A percentile compares a stretch with the other conserved stretches of the same genome.
Conservation (phyloP, 257 asterid species). For the Solanum ossicruentum region DNA sequence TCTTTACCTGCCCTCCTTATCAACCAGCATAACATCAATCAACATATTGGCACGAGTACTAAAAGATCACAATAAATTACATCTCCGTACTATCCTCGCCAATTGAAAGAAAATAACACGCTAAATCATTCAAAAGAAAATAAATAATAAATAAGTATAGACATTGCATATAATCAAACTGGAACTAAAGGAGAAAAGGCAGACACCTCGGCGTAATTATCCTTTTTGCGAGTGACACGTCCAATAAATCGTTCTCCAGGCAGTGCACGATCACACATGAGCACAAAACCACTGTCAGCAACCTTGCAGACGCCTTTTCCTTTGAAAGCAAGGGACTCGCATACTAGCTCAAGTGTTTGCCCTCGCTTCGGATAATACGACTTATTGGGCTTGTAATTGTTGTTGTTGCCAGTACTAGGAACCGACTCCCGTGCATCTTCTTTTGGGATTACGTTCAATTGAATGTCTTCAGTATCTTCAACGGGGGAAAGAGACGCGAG, state of each 20-base stretch:
- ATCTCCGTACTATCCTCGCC: background rate
- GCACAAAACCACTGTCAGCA: slow-evolving; percentile 57
- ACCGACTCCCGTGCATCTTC: background rate
- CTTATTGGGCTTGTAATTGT: background rate
- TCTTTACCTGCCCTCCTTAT: slow-evolving; percentile 54
- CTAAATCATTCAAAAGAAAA: background rate
- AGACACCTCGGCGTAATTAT: slow-evolving; percentile 69
- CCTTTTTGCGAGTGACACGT: slow-evolving; percentile 65
- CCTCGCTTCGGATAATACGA: slow-evolving; percentile 73
- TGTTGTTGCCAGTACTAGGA: slow-evolving; percentile 1
- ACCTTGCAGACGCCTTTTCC: slow-evolving; percentile 91
- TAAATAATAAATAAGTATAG: background rate
- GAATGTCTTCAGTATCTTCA: slow-evolving; percentile 25
- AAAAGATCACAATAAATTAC: background rate
- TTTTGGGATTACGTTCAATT: background rate
- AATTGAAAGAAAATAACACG: background rate
- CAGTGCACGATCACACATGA: slow-evolving; percentile 87
- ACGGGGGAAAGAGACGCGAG: slow-evolving; percentile 28
- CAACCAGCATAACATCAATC: background rate
- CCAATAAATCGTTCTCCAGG: slow-evolving; percentile 91
- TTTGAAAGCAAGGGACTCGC: slow-evolving; percentile 83
- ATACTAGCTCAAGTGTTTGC: slow-evolving; percentile 69
- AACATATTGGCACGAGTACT: background rate
- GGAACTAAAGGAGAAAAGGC: background rate
- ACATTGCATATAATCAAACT: background rate